Evolutionary conservation across 164 flowering plant genomes (phyloP), one percentile per base, ranked within the genome.

Genomic region (Kingdonia uniflora): DNA sequence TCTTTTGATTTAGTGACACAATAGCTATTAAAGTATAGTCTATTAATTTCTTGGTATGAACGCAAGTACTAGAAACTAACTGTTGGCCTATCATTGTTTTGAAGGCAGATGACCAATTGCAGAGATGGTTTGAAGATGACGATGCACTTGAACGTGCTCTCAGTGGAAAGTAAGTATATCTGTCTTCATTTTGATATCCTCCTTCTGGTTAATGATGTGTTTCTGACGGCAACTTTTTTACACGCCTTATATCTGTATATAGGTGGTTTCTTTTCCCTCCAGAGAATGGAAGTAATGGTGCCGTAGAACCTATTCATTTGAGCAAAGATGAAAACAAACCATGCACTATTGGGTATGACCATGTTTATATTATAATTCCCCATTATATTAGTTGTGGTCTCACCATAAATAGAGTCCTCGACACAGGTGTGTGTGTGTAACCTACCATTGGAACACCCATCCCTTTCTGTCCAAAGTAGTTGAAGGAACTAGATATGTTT

Each of bases 111-210:
- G 80, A 76, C 64, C 77, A 78, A 42, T 68, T 92, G 33, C 69
- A 59, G 21, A 76, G 53, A 58, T 92, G 99, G 99, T 84, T 92
- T 56, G 64, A 70, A 54, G 99, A 92, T 58, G 78, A 92, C 69
- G 99, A 92, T 67, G 96, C 95, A 29, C 60, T 92, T 51, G 97
- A 92, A 69, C 87, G 95, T 63, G 81, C 92, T 42, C 61, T 82
- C 40, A 72, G 59, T 57, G 99, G 86, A 60, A 89, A 92, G 99
- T 92, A 71, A 48, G 95, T 63, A 33, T 53, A 42, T 58, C n/a
- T n/a, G 8, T 29, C 8, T 3, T 29, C 35, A 29, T 8, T 3
- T 29, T 29, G 35, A 29, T 29, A 29, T 29, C 8, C 35, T 29
- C 35, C 8, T 29, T 29, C 35, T 29, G 35, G 35, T 29, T 29